Evolutionary conservation across 495 filamentous ascomycete species (phyloP), one percentile per base, ranked within the genome.

Genomic region (Aspergillus steynii): DNA sequence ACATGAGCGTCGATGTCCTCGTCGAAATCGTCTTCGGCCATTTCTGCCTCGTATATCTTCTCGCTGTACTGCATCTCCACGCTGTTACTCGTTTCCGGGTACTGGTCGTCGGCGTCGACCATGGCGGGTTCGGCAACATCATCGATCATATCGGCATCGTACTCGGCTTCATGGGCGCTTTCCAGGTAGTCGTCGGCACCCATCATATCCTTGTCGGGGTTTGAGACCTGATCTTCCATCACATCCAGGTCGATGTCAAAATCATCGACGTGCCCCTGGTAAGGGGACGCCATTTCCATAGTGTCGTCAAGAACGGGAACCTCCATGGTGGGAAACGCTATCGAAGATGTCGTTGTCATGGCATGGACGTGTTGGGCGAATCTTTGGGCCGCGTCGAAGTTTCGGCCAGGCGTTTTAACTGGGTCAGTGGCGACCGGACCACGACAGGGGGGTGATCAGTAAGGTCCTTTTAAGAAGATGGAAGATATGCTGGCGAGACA

Each of bases 191-290:
- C 72, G 59, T 81, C 75, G 46, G 82, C 85, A n/a, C 85, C 74
- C 65, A 86, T 85, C 67, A 85, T 82, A 62, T 91, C 88, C 61
- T 85, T 84, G 60, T 90, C 86, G 47, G 76, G 73, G 55, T 78
- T 76, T 14, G 74, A 74, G 45, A 65, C 69, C 31, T 83, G 76
- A 48, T 80, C 83, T 56, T 82, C 77, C 68, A 84, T 82, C 20
- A 89, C 75, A 68, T 93, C 89, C 63, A 92, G 78, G 63, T 92
- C 88, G 64, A 92, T 89, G 58, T 92, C 90, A 56, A 90, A 88
- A 62, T 90, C 87, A 67, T 91, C 87, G 48, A 79, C 83, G 47
- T 76, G 73, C 2, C 74, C 78, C 15, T 73, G 68, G 46, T 79
- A 79, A 29, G 78, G 78, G 48, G 79, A 80, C 20, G 75, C 80